Conservation (phyloP, 441 rosid genomes). For the Raphanus hybrid region DNA sequence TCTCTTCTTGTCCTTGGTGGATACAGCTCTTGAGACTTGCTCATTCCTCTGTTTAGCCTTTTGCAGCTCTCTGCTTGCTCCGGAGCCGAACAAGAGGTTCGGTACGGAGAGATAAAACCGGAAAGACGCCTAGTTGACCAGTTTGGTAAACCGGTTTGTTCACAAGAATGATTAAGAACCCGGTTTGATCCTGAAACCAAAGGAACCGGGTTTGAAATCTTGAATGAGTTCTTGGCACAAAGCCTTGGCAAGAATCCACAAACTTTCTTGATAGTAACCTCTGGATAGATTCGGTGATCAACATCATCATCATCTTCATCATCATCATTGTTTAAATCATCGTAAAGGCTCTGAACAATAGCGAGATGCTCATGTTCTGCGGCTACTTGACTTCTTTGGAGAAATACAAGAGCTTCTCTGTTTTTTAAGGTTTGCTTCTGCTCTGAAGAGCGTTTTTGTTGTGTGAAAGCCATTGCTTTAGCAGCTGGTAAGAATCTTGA, state of each 20-base stretch:
- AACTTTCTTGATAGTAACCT: constrained; percentile 36
- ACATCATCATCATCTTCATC: constrained; percentile 43
- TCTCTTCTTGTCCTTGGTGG: constrained; percentile 41
- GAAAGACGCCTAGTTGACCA: constrained; percentile 53
- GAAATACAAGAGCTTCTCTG: constrained; percentile 32
- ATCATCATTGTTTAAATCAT: constrained; percentile 45
- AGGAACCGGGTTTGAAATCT: constrained; percentile 42
- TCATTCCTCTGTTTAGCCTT: constrained; percentile 49
- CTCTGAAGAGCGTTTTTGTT: constrained; percentile 57
- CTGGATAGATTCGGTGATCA: constrained; percentile 17
- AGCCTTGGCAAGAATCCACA: constrained; percentile 44
- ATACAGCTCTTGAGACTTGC: constrained; percentile 70
- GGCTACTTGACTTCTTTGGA: constrained; percentile 49
- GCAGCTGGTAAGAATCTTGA: constrained; percentile 98
- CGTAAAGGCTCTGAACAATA: constrained; percentile 40
- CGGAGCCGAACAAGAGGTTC: constrained; percentile 52
- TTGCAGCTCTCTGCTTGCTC: constrained; percentile 56
- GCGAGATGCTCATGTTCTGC: constrained; percentile 48
- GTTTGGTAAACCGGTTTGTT: constrained; percentile 31
- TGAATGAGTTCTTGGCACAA: constrained; percentile 40
- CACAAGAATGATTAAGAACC: constrained; percentile 28
- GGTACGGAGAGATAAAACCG: constrained; percentile 60
- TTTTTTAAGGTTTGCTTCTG: constrained; percentile 44
- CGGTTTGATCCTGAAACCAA: constrained; percentile 31
- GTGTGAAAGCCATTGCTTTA: constrained; percentile 82